phyloP scores from a whole-genome alignment of 805 yeast genomes.

The Saccharomycopsis selenospora region DNA sequence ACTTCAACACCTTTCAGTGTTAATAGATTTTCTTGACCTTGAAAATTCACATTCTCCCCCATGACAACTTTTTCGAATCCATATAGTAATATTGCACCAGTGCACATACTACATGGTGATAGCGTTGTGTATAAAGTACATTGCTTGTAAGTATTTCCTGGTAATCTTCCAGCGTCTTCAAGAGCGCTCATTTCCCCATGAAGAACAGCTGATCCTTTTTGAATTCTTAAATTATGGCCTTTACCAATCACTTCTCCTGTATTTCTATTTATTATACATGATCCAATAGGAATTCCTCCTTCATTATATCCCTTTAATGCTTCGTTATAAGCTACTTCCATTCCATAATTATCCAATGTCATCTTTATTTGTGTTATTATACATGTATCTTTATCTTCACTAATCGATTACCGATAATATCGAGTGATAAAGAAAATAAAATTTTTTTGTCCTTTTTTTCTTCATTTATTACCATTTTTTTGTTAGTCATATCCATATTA shows the following conservation, averaged over 20 bases:
- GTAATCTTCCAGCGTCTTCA: slow-evolving; percentile 85
- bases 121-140: slow-evolving; percentile 90
- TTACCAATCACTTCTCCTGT: slow-evolving; percentile 79
- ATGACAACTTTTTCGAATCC: slow-evolving; percentile 81
- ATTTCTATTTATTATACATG: slow-evolving; percentile 52
- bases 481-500: too few relatives aligned
- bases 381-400: too few relatives aligned
- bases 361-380: too few relatives aligned
- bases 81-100: slow-evolving; percentile 86
- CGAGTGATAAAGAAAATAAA: too few relatives aligned
- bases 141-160: slow-evolving; percentile 68
- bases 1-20: slow-evolving; percentile 62
- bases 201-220: slow-evolving; percentile 71
- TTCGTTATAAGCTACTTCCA: slow-evolving; percentile 65
- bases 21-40: slow-evolving; percentile 78
- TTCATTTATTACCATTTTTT: too few relatives aligned
- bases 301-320: slow-evolving; percentile 60
- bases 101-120: slow-evolving; percentile 93
- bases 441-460: too few relatives aligned
- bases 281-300: slow-evolving; percentile 92
- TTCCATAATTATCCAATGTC: slow-evolving; percentile 45
- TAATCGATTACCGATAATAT: too few relatives aligned
- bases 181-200: slow-evolving; percentile 91
- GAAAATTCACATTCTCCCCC: slow-evolving; percentile 80
- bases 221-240: slow-evolving; percentile 89